A percentile compares a stretch with the other conserved stretches of the same genome.
These are phyloP conservation scores for Cyclanthera cordifolia DNA, from an alignment of 306 rosid species.

Conservation along the genomic window DNA sequence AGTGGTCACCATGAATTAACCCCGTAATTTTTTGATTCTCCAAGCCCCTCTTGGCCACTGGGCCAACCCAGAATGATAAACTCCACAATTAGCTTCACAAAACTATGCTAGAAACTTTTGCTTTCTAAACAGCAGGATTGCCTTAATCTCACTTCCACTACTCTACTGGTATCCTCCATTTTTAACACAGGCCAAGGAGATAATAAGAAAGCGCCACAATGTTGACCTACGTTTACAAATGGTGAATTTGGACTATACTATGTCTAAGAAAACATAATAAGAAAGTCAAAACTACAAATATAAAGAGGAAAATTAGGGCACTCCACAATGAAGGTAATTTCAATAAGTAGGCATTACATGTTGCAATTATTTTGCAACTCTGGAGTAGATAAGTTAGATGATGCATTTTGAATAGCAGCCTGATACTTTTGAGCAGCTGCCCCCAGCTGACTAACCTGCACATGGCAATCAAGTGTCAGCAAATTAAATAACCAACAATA, in stretches of 20 bases:
- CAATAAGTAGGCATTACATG: constrained; percentile 36
- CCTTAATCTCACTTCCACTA: not conserved
- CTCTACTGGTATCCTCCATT: not conserved
- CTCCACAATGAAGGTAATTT: constrained; percentile 1
- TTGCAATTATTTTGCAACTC: constrained; percentile 93
- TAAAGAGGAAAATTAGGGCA: not conserved
- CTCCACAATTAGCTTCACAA: no score
- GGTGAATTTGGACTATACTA: not conserved
- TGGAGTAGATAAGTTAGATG: constrained; percentile 68
- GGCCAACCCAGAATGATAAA: no score
- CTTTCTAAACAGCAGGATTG: no score
- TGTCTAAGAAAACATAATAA: not conserved
- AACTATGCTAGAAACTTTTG: no score
- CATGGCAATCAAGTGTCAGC: not conserved
- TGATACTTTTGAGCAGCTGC: constrained; percentile 94
- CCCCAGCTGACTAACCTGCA: constrained; percentile 91
- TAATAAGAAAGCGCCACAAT: not conserved
- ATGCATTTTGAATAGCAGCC: constrained; percentile 76
- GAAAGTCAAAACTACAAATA: not conserved
- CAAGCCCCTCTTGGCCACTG: no score
- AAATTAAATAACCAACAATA: constrained; percentile 4
- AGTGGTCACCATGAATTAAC: no score
- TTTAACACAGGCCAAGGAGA: not conserved
- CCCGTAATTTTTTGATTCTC: no score
- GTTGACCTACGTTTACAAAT: not conserved